A percentile compares a stretch with the other conserved stretches of the same genome.
Conservation (phyloP, 2,329 filamentous ascomycete species). For the Thelonectria olida region DNA sequence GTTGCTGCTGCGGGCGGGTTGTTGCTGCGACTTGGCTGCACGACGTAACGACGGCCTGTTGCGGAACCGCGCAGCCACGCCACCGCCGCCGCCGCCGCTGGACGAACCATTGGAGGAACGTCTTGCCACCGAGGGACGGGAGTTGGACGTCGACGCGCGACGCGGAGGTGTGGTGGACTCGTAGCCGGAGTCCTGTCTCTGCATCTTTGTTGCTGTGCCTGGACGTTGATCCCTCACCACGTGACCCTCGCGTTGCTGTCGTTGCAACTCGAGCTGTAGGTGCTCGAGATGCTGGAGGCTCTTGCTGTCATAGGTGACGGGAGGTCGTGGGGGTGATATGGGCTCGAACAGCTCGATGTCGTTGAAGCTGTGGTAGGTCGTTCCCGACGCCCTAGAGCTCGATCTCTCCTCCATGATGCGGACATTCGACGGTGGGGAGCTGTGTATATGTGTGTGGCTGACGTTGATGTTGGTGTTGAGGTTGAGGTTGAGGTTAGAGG, state of each 20-base stretch:
- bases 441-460: not conserved
- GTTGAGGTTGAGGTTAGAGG: not conserved
- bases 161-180: conserved; percentile 57
- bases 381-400: conserved; percentile 57
- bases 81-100: conserved; percentile 27
- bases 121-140: conserved; percentile 42
- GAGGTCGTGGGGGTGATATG: conserved; percentile 39
- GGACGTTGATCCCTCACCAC: conserved; percentile 43
- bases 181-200: conserved; percentile 68
- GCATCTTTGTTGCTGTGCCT: conserved; percentile 52
- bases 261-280: conserved; percentile 33
- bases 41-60: conserved; percentile 54
- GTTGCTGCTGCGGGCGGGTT: conserved; percentile 39
- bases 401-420: conserved; percentile 45
- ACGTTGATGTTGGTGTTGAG: not conserved
- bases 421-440: conserved; percentile 29
- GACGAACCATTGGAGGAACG: conserved; percentile 47
- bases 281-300: conserved; percentile 33
- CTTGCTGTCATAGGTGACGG: conserved; percentile 34
- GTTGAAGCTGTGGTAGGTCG: conserved; percentile 64
- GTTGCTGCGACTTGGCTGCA: conserved; percentile 48
- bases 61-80: conserved; percentile 43
- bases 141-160: conserved; percentile 48
- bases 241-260: conserved; percentile 30
- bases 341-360: conserved; percentile 60